phyloP scores from a whole-genome alignment of 768 basidiomycete species.

The Pisolithus tinctorius region DNA sequence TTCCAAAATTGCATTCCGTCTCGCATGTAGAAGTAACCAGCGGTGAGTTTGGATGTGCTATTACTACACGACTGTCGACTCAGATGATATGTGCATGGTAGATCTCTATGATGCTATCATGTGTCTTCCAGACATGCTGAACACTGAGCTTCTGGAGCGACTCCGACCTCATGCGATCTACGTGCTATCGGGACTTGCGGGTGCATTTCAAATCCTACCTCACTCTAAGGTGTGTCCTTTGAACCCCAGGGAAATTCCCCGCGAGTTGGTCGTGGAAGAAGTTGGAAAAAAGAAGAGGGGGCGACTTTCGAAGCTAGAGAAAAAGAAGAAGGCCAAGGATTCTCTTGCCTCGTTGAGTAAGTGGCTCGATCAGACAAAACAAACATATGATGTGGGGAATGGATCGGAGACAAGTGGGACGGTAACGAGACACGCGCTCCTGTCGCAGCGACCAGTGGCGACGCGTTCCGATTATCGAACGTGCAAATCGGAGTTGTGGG shows the following conservation, averaged over 20 bases:
- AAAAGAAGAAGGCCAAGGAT: conserved; percentile 44
- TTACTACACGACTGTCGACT: not conserved
- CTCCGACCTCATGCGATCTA: conserved; percentile 47
- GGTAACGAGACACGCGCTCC: conserved; percentile 27
- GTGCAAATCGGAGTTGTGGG: conserved; percentile 37
- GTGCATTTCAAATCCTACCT: conserved; percentile 59
- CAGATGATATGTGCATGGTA: conserved; percentile 20
- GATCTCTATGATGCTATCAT: conserved; percentile 51
- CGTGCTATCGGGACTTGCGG: conserved; percentile 41
- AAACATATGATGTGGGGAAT: conserved; percentile 11
- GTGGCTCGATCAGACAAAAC: conserved; percentile 38
- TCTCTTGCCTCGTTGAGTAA: conserved; percentile 43
- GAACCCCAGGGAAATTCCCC: conserved; percentile 61
- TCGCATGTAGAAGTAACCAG: conserved; percentile 54
- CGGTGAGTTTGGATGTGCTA: conserved; percentile 31
- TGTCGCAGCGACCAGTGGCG: conserved; percentile 23
- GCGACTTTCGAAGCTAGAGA: conserved; percentile 57
- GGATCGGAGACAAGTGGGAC: conserved; percentile 4
- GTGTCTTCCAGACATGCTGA: conserved; percentile 40
- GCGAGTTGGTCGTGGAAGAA: conserved; percentile 53
- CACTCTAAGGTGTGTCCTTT: conserved; percentile 39
- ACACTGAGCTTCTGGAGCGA: conserved; percentile 32
- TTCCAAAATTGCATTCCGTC: conserved; percentile 44
- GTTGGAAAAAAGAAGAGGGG: conserved; percentile 46
- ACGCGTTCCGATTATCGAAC: conserved; percentile 36